Evolutionary conservation across 2,329 filamentous ascomycete genomes (phyloP).

Genomic region (Fusarium odoratissimum): DNA sequence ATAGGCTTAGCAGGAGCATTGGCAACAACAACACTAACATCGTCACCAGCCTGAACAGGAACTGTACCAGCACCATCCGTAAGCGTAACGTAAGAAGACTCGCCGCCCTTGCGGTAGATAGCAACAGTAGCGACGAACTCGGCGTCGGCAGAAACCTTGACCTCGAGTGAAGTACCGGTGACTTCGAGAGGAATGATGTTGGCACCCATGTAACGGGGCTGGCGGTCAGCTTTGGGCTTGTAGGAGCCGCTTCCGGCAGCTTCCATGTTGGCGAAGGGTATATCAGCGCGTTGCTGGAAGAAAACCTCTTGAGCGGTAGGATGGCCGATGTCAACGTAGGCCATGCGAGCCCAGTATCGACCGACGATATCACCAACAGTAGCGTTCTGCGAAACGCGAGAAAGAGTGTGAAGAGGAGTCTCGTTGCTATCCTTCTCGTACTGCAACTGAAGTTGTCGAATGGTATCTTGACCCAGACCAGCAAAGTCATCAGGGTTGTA

Average conservation of each 20-base stretch:
- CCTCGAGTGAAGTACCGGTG: slow-evolving; percentile 45
- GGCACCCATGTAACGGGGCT: slow-evolving; percentile 62
- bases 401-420: slow-evolving; percentile 60
- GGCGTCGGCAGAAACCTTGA: slow-evolving; percentile 50
- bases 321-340: slow-evolving; percentile 63
- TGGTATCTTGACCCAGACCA: slow-evolving; percentile 55
- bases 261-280: slow-evolving; percentile 59
- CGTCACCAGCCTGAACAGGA: slow-evolving; percentile 52
- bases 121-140: slow-evolving; percentile 57
- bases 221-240: slow-evolving; percentile 55
- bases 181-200: slow-evolving; percentile 60
- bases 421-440: slow-evolving; percentile 60
- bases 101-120: slow-evolving; percentile 45
- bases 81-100: slow-evolving; percentile 52
- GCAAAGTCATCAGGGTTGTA: slow-evolving; percentile 59
- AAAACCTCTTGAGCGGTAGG: slow-evolving; percentile 54
- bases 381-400: slow-evolving; percentile 51
- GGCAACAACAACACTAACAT: slow-evolving; percentile 59
- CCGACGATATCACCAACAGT: slow-evolving; percentile 57
- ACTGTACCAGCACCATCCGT: slow-evolving; percentile 51
- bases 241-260: slow-evolving; percentile 51
- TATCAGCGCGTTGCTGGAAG: slow-evolving; percentile 46
- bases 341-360: slow-evolving; percentile 65
- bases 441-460: slow-evolving; percentile 57
- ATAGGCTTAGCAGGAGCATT: slow-evolving; percentile 59